phyloP scores from a whole-genome alignment of 306 rosid species.

The Medicago lupulina region DNA sequence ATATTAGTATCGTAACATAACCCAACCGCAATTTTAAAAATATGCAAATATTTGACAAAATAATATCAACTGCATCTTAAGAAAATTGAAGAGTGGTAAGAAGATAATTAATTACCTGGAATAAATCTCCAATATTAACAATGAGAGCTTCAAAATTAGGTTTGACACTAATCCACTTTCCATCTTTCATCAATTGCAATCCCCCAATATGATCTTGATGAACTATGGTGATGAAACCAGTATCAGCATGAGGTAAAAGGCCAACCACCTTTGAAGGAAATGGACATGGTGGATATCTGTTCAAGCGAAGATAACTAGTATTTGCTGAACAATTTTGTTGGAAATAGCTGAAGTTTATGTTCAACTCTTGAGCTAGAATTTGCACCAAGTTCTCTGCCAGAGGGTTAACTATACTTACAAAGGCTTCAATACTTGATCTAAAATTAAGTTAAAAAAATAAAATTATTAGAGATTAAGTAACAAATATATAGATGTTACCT shows the following conservation, averaged over 20 bases:
- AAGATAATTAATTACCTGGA: slow-evolving; percentile 63
- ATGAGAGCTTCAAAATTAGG: slow-evolving; percentile 61
- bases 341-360: slow-evolving; percentile 53
- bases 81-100: too few species aligned
- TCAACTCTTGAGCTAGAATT: slow-evolving; percentile 60
- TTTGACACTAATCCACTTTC: slow-evolving; percentile 54
- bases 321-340: slow-evolving; percentile 56
- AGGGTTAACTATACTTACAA: slow-evolving; percentile 35
- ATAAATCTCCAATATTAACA: slow-evolving; percentile 76
- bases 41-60: too few species aligned
- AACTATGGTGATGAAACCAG: slow-evolving; percentile 58
- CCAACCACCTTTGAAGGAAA: slow-evolving; percentile 60
- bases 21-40: too few species aligned
- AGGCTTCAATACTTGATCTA: slow-evolving; percentile 57
- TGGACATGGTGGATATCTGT: slow-evolving; percentile 77
- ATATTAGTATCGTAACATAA: too few species aligned
- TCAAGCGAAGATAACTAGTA: slow-evolving; percentile 58
- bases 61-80: too few species aligned
- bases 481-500: too few species aligned
- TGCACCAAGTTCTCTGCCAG: slow-evolving; percentile 60
- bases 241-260: slow-evolving; percentile 67
- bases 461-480: neutral
- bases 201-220: slow-evolving; percentile 56
- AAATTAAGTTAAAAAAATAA: neutral
- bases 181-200: slow-evolving; percentile 57